Percentiles rank a stretch among this genome's conserved stretches.
These are phyloP conservation scores for Chlorella sp. DNA, from an alignment of 139 green algal species.

Conservation along the genomic window DNA sequence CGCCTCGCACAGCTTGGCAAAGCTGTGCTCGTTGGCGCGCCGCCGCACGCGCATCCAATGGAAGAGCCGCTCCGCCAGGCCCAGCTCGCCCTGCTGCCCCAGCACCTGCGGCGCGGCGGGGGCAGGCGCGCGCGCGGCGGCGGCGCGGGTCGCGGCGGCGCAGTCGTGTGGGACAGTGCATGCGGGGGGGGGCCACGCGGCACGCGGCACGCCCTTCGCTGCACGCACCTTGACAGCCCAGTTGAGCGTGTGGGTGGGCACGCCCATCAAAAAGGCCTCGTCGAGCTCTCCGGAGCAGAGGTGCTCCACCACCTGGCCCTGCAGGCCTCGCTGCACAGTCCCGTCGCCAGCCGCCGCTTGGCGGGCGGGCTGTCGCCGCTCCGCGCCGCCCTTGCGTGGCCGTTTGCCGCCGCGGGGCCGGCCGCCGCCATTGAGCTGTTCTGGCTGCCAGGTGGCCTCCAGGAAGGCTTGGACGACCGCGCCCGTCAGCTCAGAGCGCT, in stretches of 20 bases:
- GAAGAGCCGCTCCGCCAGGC: constrained; percentile 37
- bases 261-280: constrained; percentile 22
- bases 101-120: constrained; percentile 2
- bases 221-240: constrained; percentile 30
- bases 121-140: not conserved
- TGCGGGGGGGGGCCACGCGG: not conserved
- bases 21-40: constrained; percentile 33
- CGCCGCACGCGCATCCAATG: constrained; percentile 38
- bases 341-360: too few relatives aligned
- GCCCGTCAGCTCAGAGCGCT: too few relatives aligned
- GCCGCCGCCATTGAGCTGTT: too few relatives aligned
- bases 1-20: constrained; percentile 40
- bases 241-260: constrained; percentile 35
- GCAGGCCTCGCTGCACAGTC: constrained; percentile 15
- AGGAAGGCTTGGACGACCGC: too few relatives aligned
- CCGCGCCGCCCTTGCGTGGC: too few relatives aligned
- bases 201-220: not conserved
- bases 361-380: too few relatives aligned
- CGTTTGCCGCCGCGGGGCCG: too few relatives aligned
- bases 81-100: constrained; percentile 14
- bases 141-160: not conserved
- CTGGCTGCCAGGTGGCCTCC: too few relatives aligned
- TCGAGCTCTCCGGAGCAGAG: constrained; percentile 31
- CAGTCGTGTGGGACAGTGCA: not conserved
- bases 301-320: constrained; percentile 32